These are phyloP conservation scores for Mangifera indica DNA, from an alignment of 345 rosid genomes.

Conservation along the genomic window DNA sequence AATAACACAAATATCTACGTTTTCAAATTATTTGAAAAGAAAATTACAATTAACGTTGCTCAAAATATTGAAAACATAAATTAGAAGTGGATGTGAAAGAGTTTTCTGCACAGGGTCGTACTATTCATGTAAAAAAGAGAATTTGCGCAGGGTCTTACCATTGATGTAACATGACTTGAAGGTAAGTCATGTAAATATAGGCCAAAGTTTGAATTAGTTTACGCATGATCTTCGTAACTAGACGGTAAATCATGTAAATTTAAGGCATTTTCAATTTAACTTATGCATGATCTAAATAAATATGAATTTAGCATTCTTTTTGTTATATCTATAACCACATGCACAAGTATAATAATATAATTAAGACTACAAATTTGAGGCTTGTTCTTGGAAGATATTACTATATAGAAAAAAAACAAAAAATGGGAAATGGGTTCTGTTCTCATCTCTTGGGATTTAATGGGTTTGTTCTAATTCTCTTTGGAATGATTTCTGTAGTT, in stretches of 20 bases:
- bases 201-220: not conserved
- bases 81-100: slow-evolving; percentile 25
- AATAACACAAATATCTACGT: too few species aligned
- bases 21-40: too few species aligned
- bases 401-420: not conserved
- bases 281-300: too few species aligned
- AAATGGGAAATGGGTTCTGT: slow-evolving; percentile 11
- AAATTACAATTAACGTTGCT: too few species aligned
- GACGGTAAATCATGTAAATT: slow-evolving; percentile 40
- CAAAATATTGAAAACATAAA: not conserved
- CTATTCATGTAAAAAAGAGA: too few species aligned
- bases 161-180: slow-evolving; percentile 25
- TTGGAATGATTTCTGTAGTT: slow-evolving; percentile 6
- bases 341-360: not conserved
- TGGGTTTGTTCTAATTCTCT: not conserved
- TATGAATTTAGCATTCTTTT: too few species aligned
- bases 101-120: too few species aligned
- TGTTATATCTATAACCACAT: too few species aligned
- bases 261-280: too few species aligned
- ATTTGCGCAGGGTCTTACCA: too few species aligned
- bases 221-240: too few species aligned
- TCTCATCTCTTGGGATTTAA: not conserved
- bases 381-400: not conserved
- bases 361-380: too few species aligned
- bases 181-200: slow-evolving; percentile 40